Evolutionary conservation across 2,329 filamentous ascomycete species (phyloP).

Genomic region (Lomentospora prolificans): DNA sequence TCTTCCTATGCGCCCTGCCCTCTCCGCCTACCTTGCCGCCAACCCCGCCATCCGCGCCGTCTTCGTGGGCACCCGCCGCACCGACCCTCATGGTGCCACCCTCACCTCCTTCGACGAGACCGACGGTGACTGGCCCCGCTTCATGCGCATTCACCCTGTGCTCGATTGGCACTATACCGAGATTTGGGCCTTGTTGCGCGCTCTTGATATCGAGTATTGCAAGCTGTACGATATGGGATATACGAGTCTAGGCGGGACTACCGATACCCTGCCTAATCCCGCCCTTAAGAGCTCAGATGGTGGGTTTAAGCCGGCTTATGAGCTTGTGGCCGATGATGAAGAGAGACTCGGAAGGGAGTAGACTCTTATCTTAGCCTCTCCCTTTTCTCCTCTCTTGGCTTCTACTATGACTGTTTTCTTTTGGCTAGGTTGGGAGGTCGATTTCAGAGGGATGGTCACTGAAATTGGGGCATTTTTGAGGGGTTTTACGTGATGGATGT

Average conservation of each 20-base stretch:
- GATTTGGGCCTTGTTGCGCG: constrained; percentile 82
- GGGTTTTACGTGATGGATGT: neutral
- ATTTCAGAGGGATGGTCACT: neutral
- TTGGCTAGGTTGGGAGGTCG: neutral
- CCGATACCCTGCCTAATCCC: constrained; percentile 85
- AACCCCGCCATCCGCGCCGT: constrained; percentile 60
- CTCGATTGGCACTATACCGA: constrained; percentile 97
- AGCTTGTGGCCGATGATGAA: constrained; percentile 63
- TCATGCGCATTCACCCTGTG: constrained; percentile 89
- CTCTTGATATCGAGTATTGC: constrained; percentile 76
- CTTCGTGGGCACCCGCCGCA: constrained; percentile 83
- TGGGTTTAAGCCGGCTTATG: constrained; percentile 63
- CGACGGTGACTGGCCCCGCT: constrained; percentile 79
- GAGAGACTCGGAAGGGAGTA: constrained; percentile 65
- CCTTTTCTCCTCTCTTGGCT: too few species aligned
- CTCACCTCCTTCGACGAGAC: constrained; percentile 79
- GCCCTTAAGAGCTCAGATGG: constrained; percentile 36
- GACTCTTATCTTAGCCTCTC: neutral
- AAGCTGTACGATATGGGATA: constrained; percentile 78
- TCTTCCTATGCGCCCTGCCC: constrained; percentile 70
- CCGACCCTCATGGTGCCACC: constrained; percentile 65
- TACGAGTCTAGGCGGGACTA: constrained; percentile 82
- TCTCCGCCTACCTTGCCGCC: constrained; percentile 64
- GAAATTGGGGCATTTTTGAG: neutral
- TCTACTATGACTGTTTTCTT: too few species aligned